Percentiles rank a stretch among this genome's conserved stretches.
Evolutionary conservation across 257 asterid species (phyloP).

Genomic region (Hygrophila difformis): DNA sequence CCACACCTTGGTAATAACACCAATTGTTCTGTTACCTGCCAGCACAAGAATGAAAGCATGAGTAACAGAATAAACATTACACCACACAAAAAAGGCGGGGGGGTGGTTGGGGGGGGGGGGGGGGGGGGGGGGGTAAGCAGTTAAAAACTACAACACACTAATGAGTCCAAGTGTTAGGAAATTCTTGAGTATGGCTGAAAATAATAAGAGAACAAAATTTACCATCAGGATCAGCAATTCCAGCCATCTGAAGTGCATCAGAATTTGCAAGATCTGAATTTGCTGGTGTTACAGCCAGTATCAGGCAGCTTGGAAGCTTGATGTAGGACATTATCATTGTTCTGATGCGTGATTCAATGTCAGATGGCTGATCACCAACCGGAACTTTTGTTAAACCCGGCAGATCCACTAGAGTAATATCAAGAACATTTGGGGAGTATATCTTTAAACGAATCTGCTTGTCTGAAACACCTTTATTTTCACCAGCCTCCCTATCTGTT

Average conservation of each 20-base stretch:
- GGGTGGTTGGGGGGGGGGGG: too few species aligned
- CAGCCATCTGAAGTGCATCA: constrained; percentile 99
- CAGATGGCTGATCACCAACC: constrained; percentile 96
- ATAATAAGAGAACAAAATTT: constrained; percentile 12
- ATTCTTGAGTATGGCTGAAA: constrained; percentile 4
- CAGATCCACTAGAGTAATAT: constrained; percentile 90
- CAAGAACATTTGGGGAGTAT: constrained; percentile 86
- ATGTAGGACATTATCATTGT: constrained; percentile 88
- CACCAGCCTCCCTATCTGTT: constrained; percentile 89
- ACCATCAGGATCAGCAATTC: constrained; percentile 95
- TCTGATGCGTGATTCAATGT: constrained; percentile 89
- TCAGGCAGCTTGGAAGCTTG: constrained; percentile 58
- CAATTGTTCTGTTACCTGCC: constrained; percentile 91
- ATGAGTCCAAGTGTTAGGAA: not conserved
- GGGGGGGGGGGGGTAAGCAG: too few species aligned
- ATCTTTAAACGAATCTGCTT: constrained; percentile 80
- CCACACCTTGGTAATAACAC: constrained; percentile 85
- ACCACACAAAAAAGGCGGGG: not conserved
- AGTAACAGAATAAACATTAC: constrained; percentile 16
- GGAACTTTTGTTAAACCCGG: constrained; percentile 96
- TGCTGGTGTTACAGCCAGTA: constrained; percentile 95
- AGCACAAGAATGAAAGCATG: constrained; percentile 16
- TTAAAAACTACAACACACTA: too few species aligned
- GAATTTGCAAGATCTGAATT: constrained; percentile 94
- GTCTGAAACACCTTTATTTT: constrained; percentile 83